Evolutionary conservation across 495 filamentous ascomycete species (phyloP), one percentile per base, ranked within the genome.

Genomic region (Talaromyces borbonicus): DNA sequence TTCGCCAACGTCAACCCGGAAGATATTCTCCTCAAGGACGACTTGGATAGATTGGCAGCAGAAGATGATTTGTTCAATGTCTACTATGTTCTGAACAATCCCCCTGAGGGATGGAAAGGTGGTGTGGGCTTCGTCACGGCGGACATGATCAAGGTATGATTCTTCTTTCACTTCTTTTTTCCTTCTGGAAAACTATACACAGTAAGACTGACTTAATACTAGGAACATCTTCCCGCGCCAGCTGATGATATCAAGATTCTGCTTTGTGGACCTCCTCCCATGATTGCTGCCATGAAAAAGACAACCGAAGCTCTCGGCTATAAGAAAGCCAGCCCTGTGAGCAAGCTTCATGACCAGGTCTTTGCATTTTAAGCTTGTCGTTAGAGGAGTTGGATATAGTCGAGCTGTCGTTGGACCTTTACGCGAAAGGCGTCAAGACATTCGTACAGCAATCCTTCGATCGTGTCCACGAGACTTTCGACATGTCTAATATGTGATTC

Each of bases 211-310:
- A 60, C 48, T 32, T 23, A 23, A 40, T 11, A 9, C 18, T 43
- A 84, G 82, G 82, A 87, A 73, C 80, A 75, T 57, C 73, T 95
- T 49, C 88, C 92, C 32, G 79, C 85, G 55, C 83, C 92, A 6
- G 86, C 85, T 47, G 63, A 65, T 16, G 90, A 97, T 59, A 79
- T 95, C 69, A 97, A 97, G 79, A 74, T 98, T 47, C 74, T 98
- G n/a, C 75, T 98, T 40, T 98, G 92, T 60, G 92, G 92, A 20
- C 92, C 92, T 7, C 92, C 92, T 18, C 90, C 90, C 23, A 98
- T 98, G 92, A 77, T 98, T 49, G 82, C 81, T 59, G 92, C 90
- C 9, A 86, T 98, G 72, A 98, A 98, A 83, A 97, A 96, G 78
- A 77, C 87, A 7, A 83, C 87, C 47, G 87, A 90, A 61, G 73